Evolutionary conservation across 805 yeast genomes (phyloP), one percentile per base, ranked within the genome.

Genomic region (Sungouiella thailandica): DNA sequence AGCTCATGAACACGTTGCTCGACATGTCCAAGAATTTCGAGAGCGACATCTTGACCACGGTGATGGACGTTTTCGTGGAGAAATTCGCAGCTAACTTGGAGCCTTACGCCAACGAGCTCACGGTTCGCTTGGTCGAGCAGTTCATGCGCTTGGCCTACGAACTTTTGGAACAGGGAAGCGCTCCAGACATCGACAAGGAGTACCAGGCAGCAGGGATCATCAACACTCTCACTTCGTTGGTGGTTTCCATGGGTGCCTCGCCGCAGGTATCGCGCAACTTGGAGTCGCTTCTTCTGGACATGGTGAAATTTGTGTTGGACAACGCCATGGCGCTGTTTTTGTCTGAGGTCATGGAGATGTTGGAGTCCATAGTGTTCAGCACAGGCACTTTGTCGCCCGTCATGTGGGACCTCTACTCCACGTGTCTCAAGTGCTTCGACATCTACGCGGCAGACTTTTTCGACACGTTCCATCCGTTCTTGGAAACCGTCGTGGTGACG

Each of bases 101-200:
- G 37, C 97, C 98, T 12, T 90, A 46, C 23, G 52, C 52, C 7
- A 34, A 34, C 16, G 65, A 67, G 44, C 64, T 52, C 60, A 74
- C 82, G 18, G 52, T 54, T 3, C 74, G 78, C 51, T 62, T 83
- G 47, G 80, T 80, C 11, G 76, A 77, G 31, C 96, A 90, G 53
- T 86, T 89, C 58, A 46, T 84, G 50, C 68, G 72, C 43, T 55
- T 86, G 17, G 83, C 89, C 2, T 62, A 68, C 30, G 96, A 89
- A 32, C 58, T 64, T 51, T 44, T 50, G 27, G 57, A 53, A 23
- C 32, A 20, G 10, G 39, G 37, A 10, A 28, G 32, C 14, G 28
- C 32, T n/a, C 17, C 33, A 14, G 48, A 46, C 37, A 41, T 52
- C 17, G 68, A 65, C 40, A 65, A 65, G 47, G 71, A 67, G 44